A percentile compares a stretch with the other conserved stretches of the same genome.
Evolutionary conservation across 2,329 filamentous ascomycete genomes (phyloP).

Genomic region (Aspergillus pseudonomiae): DNA sequence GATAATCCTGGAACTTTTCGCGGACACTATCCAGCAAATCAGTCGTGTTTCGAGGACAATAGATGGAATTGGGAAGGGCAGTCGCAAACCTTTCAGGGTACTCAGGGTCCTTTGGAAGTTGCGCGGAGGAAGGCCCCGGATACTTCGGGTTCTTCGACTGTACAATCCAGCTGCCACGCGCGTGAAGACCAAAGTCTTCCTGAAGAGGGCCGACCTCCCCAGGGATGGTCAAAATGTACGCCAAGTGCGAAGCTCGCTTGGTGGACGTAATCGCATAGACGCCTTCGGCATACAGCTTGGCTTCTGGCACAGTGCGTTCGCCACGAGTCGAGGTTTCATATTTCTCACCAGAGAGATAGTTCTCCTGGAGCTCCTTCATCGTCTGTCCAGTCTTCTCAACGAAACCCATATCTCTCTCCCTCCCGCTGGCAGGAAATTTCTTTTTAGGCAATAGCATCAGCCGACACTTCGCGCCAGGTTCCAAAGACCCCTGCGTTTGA

Average conservation of each 20-base stretch:
- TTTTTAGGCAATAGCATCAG: constrained; percentile 84
- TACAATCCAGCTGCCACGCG: constrained; percentile 75
- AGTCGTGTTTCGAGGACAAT: not conserved
- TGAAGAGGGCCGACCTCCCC: constrained; percentile 71
- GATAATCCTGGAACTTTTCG: constrained; percentile 70
- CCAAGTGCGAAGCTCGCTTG: constrained; percentile 72
- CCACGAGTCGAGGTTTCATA: constrained; percentile 79
- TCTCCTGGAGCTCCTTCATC: constrained; percentile 71
- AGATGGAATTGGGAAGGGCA: not conserved
- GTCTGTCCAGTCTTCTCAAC: constrained; percentile 73
- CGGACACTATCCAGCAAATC: constrained; percentile 55
- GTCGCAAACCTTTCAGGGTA: constrained; percentile 67
- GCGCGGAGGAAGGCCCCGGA: constrained; percentile 65
- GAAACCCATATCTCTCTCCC: constrained; percentile 77
- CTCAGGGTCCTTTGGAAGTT: constrained; percentile 66
- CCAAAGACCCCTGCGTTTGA: constrained; percentile 53
- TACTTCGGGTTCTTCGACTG: constrained; percentile 79
- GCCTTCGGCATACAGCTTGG: constrained; percentile 78
- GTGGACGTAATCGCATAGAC: constrained; percentile 80
- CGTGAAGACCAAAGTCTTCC: constrained; percentile 69
- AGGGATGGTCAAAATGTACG: constrained; percentile 78
- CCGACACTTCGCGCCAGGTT: constrained; percentile 64
- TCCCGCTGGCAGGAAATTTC: constrained; percentile 68
- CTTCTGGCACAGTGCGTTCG: constrained; percentile 67
- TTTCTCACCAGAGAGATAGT: constrained; percentile 67